Percentiles rank a stretch among this genome's conserved stretches.
phyloP scores from a whole-genome alignment of 176 grass and related monocot species.

The Oropetium thomaeum region DNA sequence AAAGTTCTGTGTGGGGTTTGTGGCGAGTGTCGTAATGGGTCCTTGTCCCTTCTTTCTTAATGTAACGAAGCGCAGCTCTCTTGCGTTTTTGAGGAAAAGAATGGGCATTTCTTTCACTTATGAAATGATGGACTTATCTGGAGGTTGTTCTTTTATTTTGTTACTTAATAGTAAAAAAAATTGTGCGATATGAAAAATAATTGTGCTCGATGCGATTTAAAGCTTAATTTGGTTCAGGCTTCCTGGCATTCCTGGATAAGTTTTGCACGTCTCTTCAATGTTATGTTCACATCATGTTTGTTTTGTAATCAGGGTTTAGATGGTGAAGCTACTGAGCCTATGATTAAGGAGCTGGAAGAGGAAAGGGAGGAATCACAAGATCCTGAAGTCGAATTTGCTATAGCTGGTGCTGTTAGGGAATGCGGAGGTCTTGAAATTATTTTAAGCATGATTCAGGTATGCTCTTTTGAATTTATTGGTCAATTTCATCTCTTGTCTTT shows the following conservation, averaged over 20 bases:
- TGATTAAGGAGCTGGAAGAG: conserved; percentile 99
- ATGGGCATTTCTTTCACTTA: too few species aligned
- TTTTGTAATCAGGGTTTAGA: conserved; percentile 74
- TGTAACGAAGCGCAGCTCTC: too few species aligned
- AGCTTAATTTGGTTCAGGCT: not conserved
- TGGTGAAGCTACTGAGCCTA: conserved; percentile 98
- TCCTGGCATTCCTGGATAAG: not conserved
- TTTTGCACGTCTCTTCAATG: not conserved
- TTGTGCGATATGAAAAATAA: not conserved
- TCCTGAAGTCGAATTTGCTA: conserved; percentile 96
- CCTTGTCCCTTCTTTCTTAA: too few species aligned
- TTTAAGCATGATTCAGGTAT: conserved; percentile 96
- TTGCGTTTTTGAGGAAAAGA: too few species aligned
- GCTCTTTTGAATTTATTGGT: conserved; percentile 9
- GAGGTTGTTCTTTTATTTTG: conserved; percentile 1
- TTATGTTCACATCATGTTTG: conserved; percentile 21
- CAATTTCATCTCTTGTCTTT: not conserved
- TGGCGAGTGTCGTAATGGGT: too few species aligned
- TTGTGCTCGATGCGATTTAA: conserved; percentile 19
- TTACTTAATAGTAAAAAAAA: not conserved
- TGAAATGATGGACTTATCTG: not conserved
- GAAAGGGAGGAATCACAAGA: conserved; percentile 99
- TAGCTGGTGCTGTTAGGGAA: conserved; percentile 91
- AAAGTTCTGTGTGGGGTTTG: too few species aligned
- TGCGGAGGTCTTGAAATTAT: conserved; percentile 94